Base-by-base conservation (phyloP, 306 rosid species). In the Begonia peltatifolia region DNA sequence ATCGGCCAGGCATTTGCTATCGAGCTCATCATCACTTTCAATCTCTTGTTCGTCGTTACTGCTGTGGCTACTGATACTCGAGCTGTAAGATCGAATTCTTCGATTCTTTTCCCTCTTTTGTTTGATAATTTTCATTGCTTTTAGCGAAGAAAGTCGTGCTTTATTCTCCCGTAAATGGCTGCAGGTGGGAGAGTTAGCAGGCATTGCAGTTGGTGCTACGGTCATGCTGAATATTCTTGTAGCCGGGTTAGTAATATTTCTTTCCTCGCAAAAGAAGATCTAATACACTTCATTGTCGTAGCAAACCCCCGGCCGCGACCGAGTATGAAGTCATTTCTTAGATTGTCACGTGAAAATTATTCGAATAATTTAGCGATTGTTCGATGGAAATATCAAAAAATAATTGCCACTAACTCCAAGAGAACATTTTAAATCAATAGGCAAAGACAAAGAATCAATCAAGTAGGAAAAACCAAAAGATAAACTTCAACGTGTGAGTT, bases 201-300 rank as follows among this genome's bases (percentile, higher is more conserved):
- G 87, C 22, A 20, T 72, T 50, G 77, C 72, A 5, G 64, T 84
- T 42, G 89, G 84, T 56, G 75, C 68, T 56, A 72, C 84, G 3
- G 71, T 84, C 53, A 58, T 76, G 71, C 66, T 84, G 30, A 63
- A 81, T 73, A 63, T 76, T 14, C 75, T 84, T 1, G 18, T 79
- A 10, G 80, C 87, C 1, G 90, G 90, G 95, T 79, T 16, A 75
- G 65, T 18, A 23, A 12, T 20, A 18, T n/a, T n/a, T n/a, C n/a
- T n/a, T n/a, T n/a, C n/a, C n/a, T n/a, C n/a, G n/a, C n/a, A n/a
- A n/a, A n/a, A n/a, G n/a, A n/a, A n/a, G n/a, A n/a, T n/a, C n/a
- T n/a, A n/a, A n/a, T n/a, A n/a, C n/a, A n/a, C n/a, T n/a, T n/a
- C n/a, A n/a, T n/a, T n/a, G n/a, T n/a, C n/a, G n/a, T n/a, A n/a